phyloP scores from a whole-genome alignment of 768 basidiomycete species.

The Phaffia tasmanica region DNA sequence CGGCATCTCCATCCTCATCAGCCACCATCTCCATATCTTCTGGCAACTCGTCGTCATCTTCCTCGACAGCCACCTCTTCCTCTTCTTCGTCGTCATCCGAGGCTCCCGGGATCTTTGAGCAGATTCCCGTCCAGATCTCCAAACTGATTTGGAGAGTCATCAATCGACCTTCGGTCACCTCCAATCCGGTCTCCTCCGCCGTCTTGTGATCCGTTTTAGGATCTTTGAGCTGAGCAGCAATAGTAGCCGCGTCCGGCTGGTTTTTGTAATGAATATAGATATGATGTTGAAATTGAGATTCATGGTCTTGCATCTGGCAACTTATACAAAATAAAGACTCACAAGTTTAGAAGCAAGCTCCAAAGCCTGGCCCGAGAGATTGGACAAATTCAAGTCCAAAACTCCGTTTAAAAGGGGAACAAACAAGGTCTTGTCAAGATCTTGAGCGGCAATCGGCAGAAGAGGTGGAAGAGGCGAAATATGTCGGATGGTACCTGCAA shows the following conservation, averaged over 20 bases:
- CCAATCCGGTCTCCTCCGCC: slow-evolving; percentile 56
- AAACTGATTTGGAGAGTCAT: slow-evolving; percentile 69
- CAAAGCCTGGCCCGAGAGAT: slow-evolving; percentile 29
- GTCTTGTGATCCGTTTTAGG: slow-evolving; percentile 71
- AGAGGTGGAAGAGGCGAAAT: slow-evolving; percentile 64
- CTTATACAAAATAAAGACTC: slow-evolving; percentile 26
- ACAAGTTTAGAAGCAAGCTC: slow-evolving; percentile 50
- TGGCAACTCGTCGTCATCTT: slow-evolving; percentile 30
- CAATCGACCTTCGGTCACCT: slow-evolving; percentile 57
- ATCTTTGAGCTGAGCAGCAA: slow-evolving; percentile 38
- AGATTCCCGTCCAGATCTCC: slow-evolving; percentile 77
- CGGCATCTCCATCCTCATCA: slow-evolving; percentile 39
- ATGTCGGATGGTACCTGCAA: slow-evolving; percentile 17
- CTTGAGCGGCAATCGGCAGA: slow-evolving; percentile 49
- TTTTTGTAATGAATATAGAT: neutral
- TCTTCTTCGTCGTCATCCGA: slow-evolving; percentile 38
- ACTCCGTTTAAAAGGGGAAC: slow-evolving; percentile 60
- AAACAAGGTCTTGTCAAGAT: slow-evolving; percentile 61
- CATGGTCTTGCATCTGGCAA: too few relatives aligned
- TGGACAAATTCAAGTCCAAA: slow-evolving; percentile 50
- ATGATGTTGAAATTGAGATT: neutral
- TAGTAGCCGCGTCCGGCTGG: slow-evolving; percentile 29
- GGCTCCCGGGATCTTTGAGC: slow-evolving; percentile 73
- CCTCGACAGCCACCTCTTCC: slow-evolving; percentile 22
- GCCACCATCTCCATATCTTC: slow-evolving; percentile 33